Evolutionary conservation across 2,329 filamentous ascomycete genomes (phyloP).

Genomic region (Colletotrichum siamense): DNA sequence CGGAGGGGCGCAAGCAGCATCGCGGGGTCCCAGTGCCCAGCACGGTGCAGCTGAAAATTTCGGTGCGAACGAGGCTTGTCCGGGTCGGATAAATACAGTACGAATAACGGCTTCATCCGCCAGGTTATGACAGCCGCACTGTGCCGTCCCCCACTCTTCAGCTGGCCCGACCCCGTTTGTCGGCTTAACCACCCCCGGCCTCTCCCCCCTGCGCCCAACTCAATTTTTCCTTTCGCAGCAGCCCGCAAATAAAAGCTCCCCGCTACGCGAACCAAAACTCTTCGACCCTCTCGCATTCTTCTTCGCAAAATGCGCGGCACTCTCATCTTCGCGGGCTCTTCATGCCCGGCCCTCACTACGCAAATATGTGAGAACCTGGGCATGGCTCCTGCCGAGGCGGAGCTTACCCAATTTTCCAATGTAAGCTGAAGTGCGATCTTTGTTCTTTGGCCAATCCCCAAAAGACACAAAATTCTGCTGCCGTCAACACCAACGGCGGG

Average conservation of each 20-base stretch:
- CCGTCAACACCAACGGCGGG: conserved; percentile 3
- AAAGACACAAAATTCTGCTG: conserved; percentile 1
- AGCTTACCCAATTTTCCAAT: conserved; percentile 75
- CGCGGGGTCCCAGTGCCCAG: background rate
- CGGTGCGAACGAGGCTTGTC: background rate
- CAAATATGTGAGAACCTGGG: conserved; percentile 74
- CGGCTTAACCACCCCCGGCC: conserved; percentile 2
- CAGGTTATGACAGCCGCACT: background rate
- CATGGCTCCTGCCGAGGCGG: conserved; percentile 67
- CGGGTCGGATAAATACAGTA: conserved; percentile 21
- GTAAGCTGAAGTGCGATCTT: conserved; percentile 47
- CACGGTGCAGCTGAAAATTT: background rate
- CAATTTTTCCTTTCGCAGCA: conserved; percentile 16
- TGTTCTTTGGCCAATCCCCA: conserved; percentile 1
- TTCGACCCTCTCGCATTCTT: conserved; percentile 28
- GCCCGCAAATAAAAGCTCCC: conserved; percentile 28
- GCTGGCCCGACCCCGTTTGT: background rate
- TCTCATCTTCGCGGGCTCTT: conserved; percentile 71
- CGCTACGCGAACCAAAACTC: conserved; percentile 25
- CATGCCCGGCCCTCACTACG: conserved; percentile 67
- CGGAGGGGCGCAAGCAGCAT: background rate
- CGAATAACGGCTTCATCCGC: fast-evolving
- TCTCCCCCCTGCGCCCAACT: background rate
- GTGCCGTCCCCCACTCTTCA: background rate
- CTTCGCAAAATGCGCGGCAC: conserved; percentile 64